Evolutionary conservation across 805 yeast species (phyloP), one percentile per base, ranked within the genome.

Genomic region (Saccharomyces cerevisiae): DNA sequence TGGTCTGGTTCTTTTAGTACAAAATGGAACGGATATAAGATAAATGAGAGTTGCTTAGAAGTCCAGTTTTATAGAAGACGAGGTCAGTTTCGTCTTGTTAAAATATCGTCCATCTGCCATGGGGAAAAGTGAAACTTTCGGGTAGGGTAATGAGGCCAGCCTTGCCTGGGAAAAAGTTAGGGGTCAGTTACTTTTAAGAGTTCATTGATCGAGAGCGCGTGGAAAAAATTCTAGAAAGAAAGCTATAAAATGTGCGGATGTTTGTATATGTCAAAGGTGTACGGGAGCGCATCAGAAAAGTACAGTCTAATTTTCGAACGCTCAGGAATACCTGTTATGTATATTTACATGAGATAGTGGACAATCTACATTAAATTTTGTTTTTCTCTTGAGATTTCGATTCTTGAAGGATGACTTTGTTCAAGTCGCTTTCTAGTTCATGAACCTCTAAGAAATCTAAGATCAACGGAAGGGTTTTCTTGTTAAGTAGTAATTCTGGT

Each of bases 391-490:
- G 43, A n/a, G 13, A 22, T 36, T 36, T 36, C 22, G 43, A 36
- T 64, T 84, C 89, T 63, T 84, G 89, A 30, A 64, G 63, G 56
- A 81, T 63, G 1, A 87, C 87, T 55, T 76, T 76, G 6, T 62
- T 54, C 49, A 84, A 67, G 21, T 77, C 77, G 2, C 73, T 70
- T 46, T 71, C 73, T 41, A 76, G 63, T 36, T 74, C 78, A 36
- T 70, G 74, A 48, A 81, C 71, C 4, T 77, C 78, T 46, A 83
- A 73, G 0, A 70, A 61, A 11, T 71, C 67, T 46, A 79, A 73
- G 24, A 86, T 57, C 41, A 67, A 62, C 11, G 78, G 77, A 32
- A 83, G 76, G 2, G 76, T 72, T 3, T 71, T 75, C 22, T 78
- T 75, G 53, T 76, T 73, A 9, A 85, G 61, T 4, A 36, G 56